Evolutionary conservation across 148 eudicot species (phyloP).

Genomic region (Oxyria digyna): DNA sequence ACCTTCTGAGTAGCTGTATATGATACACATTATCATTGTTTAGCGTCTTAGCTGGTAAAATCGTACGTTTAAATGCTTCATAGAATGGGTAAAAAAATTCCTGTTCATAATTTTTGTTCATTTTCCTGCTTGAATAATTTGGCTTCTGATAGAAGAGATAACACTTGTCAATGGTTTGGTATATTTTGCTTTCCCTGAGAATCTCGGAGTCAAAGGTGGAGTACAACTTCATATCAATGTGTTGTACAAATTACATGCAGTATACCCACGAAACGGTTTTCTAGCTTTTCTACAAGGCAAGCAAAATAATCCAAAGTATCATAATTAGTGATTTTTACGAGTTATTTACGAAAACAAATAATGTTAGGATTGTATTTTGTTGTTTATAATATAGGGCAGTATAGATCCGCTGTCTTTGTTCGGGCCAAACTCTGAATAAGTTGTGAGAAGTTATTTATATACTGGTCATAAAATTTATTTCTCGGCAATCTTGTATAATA

Average conservation of each 20-base stretch:
- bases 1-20: not conserved
- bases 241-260: not conserved
- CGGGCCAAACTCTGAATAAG: no score
- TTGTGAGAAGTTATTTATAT: no score
- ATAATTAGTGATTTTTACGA: no score
- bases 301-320: no score
- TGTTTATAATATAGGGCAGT: no score
- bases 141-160: not conserved
- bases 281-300: not conserved
- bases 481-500: no score
- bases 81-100: not conserved
- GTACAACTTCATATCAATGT: not conserved
- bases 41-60: constrained; percentile 2
- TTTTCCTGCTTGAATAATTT: not conserved
- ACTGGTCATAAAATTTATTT: no score
- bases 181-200: not conserved
- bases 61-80: not conserved
- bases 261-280: not conserved
- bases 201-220: not conserved
- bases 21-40: not conserved
- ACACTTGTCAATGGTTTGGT: not conserved
- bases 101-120: not conserved
- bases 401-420: no score
- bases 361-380: no score
- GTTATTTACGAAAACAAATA: no score